Conservation (phyloP, 1,284 basidiomycete genomes). For the Ganoderma lingzhi region DNA sequence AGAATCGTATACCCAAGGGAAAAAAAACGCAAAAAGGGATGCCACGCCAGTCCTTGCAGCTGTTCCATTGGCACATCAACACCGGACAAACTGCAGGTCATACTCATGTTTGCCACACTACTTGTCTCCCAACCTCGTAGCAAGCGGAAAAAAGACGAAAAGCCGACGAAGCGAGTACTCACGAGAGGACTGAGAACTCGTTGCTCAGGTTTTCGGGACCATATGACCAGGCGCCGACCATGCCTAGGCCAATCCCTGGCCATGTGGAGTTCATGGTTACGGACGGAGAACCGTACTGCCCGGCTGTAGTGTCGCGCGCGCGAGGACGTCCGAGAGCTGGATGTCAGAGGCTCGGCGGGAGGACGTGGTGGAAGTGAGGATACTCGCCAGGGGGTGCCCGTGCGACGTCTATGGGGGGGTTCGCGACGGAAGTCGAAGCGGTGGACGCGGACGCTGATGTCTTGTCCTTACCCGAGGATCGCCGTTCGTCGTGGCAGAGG, state of each 20-base stretch:
- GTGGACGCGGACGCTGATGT: slow-evolving; percentile 39
- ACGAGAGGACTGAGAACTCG: slow-evolving; percentile 85
- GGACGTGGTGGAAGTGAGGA: slow-evolving; percentile 20
- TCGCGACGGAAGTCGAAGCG: slow-evolving; percentile 45
- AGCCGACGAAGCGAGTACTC: slow-evolving; percentile 41
- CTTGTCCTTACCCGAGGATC: slow-evolving; percentile 59
- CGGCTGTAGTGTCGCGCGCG: slow-evolving; percentile 30
- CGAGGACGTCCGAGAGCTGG: slow-evolving; percentile 17
- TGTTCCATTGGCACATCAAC: not conserved
- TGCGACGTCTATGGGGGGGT: slow-evolving; percentile 39
- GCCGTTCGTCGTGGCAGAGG: slow-evolving; percentile 87
- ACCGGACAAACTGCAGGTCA: not conserved
- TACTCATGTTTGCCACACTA: not conserved
- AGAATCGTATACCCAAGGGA: not conserved
- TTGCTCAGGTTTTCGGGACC: slow-evolving; percentile 77
- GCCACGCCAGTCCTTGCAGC: not conserved
- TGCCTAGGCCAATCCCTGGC: slow-evolving; percentile 49
- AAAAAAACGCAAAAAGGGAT: not conserved
- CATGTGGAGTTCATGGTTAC: slow-evolving; percentile 53
- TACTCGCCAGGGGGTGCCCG: slow-evolving; percentile 39
- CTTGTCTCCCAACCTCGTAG: too few relatives aligned
- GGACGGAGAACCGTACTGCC: slow-evolving; percentile 40
- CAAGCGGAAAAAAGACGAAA: not conserved
- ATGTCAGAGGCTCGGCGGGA: slow-evolving; percentile 27
- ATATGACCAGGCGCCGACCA: slow-evolving; percentile 64